Percentiles rank a stretch among this genome's conserved stretches.
These are phyloP conservation scores for Apiospora aurea DNA, from an alignment of 2,329 filamentous ascomycete genomes.

Conservation along the genomic window DNA sequence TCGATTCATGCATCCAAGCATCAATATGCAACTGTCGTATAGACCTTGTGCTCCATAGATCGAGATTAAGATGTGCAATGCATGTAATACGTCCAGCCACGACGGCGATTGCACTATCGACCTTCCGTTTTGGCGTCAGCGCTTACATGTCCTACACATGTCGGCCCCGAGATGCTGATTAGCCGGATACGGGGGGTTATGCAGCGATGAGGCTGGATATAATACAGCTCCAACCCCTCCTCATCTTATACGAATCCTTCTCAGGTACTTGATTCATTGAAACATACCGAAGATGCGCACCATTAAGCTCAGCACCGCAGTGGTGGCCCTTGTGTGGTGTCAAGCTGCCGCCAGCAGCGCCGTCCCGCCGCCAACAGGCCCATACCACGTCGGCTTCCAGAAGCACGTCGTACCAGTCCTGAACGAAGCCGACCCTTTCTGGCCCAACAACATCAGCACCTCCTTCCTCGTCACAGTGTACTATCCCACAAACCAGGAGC, in stretches of 20 bases:
- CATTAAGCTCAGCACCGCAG: background rate
- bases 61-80: too few relatives aligned
- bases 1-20: background rate
- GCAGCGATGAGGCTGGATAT: background rate
- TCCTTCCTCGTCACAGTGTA: conserved; percentile 37
- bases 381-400: conserved; percentile 34
- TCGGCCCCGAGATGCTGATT: background rate
- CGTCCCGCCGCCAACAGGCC: conserved; percentile 32
- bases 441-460: conserved; percentile 36
- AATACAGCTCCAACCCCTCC: background rate
- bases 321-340: background rate
- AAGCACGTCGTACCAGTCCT: conserved; percentile 32
- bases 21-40: too few relatives aligned
- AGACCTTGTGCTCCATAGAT: too few relatives aligned
- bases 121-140: background rate
- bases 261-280: background rate
- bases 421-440: conserved; percentile 34
- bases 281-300: background rate
- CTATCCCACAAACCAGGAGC: conserved; percentile 32
- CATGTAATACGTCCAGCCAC: background rate
- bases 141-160: background rate
- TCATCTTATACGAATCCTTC: accelerated
- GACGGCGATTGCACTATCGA: background rate
- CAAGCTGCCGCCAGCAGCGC: background rate
- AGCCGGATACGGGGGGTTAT: background rate